These are phyloP conservation scores for Ustilago shanxiensis DNA, from an alignment of 1,284 basidiomycete species.

Conservation along the genomic window DNA sequence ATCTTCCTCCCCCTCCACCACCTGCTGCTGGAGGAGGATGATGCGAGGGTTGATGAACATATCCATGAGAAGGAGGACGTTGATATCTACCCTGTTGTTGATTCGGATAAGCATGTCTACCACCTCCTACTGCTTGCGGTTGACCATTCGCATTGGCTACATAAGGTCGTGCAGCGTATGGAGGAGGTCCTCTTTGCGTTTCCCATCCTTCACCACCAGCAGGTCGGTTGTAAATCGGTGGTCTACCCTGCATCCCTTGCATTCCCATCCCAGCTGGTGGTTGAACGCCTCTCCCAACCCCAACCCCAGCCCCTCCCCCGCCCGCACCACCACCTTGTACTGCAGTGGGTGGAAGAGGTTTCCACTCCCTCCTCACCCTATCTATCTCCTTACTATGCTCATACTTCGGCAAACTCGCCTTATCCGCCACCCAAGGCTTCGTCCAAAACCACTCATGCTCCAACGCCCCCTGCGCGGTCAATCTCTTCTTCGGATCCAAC, in stretches of 20 bases:
- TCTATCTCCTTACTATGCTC: slow-evolving; percentile 67
- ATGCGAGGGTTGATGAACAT: not conserved
- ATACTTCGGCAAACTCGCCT: slow-evolving; percentile 65
- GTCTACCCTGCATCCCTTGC: not conserved
- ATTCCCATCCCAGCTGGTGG: not conserved
- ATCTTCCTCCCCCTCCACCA: no score
- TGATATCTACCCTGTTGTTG: not conserved
- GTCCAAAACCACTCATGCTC: slow-evolving; percentile 68
- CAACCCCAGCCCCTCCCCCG: not conserved
- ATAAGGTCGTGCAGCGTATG: not conserved
- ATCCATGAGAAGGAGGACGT: not conserved
- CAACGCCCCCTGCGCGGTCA: slow-evolving; percentile 65
- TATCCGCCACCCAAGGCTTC: slow-evolving; percentile 65
- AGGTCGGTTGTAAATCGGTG: not conserved
- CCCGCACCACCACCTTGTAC: not conserved
- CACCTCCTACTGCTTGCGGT: not conserved
- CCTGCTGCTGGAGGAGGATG: no score
- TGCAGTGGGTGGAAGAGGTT: slow-evolving; percentile 17
- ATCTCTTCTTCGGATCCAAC: slow-evolving; percentile 63
- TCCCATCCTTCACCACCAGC: no score
- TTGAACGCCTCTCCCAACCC: not conserved
- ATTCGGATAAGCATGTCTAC: slow-evolving; percentile 17
- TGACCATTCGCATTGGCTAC: not conserved
- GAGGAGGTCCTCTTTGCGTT: no score
- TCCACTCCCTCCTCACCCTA: slow-evolving; percentile 52